Base-by-base conservation (phyloP, 192 early-diverging fungal species). In the Coemansia sp. region DNA sequence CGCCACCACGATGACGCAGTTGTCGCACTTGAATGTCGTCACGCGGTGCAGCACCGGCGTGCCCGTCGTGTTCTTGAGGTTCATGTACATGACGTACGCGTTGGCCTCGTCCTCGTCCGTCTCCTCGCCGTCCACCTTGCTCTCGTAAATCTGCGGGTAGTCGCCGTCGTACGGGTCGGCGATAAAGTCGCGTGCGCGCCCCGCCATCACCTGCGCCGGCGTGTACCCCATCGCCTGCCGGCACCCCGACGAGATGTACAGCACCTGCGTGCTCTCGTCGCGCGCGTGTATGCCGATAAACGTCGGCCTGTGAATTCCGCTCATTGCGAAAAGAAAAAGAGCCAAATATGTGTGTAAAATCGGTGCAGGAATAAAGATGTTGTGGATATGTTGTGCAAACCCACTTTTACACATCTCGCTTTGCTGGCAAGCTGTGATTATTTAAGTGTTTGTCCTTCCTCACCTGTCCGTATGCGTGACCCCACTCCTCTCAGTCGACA, bases 221-320 rank as follows among this genome's bases (percentile, higher is more conserved):
- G 67, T 66, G 30, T 63, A 70, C 2, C 67, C 73, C 48, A 69
- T 50, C 12, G 63, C 49, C 34, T 76, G 62, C 19, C 67, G 67
- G 39, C 62, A 62, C 4, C 73, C 73, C 1, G 73, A 76, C 5
- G 73, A 76, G 12, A 76, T 76, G 53, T 76, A 76, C 33, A 76
- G 64, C 18, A 76, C 49, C 21, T 69, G 67, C 1, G 67, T 69
- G 23, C 48, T 49, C 21, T 47, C 55, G 40, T 76, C 67, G 3
- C 73, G 67, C 30, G 67, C 48, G 52, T 76, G 67, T 19, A 76
- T 76, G 14, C 63, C 73, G 5, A 76, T 49, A 42, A 66, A 76
- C 21, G 73, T 60, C 2, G 67, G 67, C 13, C 67, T 43, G 46
- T 59, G 57, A 8, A 54, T 37, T n/a, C 8, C 18, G 53, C 53